Evolutionary conservation across 805 yeast species (phyloP).

Genomic region (Nakazawaea siamensis): DNA sequence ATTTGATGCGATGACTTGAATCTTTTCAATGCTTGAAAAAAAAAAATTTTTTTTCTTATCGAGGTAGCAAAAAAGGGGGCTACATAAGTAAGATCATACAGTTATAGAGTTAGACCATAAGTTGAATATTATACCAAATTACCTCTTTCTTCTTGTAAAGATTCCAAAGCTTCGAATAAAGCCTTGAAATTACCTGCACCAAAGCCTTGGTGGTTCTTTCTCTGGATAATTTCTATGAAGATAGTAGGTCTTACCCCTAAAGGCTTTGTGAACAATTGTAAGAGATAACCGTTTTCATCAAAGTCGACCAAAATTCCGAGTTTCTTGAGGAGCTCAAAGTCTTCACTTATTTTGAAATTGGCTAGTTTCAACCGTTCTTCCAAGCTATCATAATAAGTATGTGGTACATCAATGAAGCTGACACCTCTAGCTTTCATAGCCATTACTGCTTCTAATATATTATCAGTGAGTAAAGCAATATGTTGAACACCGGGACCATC

Average conservation of each 20-base stretch:
- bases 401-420: slow-evolving; percentile 57
- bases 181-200: slow-evolving; percentile 88
- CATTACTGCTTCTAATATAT: slow-evolving; percentile 50
- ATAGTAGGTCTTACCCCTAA: slow-evolving; percentile 73
- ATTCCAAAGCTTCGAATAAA: slow-evolving; percentile 70
- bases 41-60: too few relatives aligned
- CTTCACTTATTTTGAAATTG: slow-evolving; percentile 40
- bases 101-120: too few relatives aligned
- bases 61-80: too few relatives aligned
- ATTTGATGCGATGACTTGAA: too few relatives aligned
- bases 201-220: slow-evolving; percentile 75
- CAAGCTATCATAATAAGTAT: slow-evolving; percentile 46
- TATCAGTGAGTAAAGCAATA: slow-evolving; percentile 57
- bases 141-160: slow-evolving; percentile 67
- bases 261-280: slow-evolving; percentile 77
- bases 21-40: too few relatives aligned
- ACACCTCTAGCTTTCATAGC: slow-evolving; percentile 54
- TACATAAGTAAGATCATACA: too few relatives aligned
- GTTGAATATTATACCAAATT: too few relatives aligned
- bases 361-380: slow-evolving; percentile 34
- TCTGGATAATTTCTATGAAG: slow-evolving; percentile 74
- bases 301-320: slow-evolving; percentile 66
- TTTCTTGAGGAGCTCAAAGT: slow-evolving; percentile 37
- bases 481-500: slow-evolving; percentile 85
- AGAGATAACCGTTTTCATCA: slow-evolving; percentile 66